Base-by-base conservation (phyloP, 345 rosid species). In the Kernera saxatilis region DNA sequence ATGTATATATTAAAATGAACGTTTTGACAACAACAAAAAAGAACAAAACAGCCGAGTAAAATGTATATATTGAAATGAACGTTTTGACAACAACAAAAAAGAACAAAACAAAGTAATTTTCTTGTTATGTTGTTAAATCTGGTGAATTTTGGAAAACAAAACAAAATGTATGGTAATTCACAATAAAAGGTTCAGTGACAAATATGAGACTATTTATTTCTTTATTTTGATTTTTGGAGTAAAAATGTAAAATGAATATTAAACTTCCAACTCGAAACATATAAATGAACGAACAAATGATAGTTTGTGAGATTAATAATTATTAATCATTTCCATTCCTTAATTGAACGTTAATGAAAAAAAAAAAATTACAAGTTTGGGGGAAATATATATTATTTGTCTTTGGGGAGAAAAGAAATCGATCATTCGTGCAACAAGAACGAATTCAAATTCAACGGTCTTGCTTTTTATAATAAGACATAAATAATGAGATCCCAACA, bases 361-460 rank as follows among this genome's bases (percentile, higher is more conserved):
- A n/a, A 21, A 4, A 19, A 48, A 33, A 0, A 21, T 19, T 50
- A 10, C 33, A 52, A 55, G 32, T 22, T 21, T 55, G 5, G 17
- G 35, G 26, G 8, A 50, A 21, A 45, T 23, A 29, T 27, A 3
- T 30, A 27, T 39, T 11, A 56, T 40, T 23, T 45, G 3, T 45
- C 3, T 35, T 23, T 23, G 3, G 14, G 48, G 21, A 15, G 5
- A 29, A 70, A 23, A 52, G 26, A 59, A 71, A 33, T 25, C 15
- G 64, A 53, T 25, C 64, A 63, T 13, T 41, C 64, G 76, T 72
- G 70, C 70, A 64, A 63, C 64, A 72, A 46, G 8, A 59, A 48
- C 11, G n/a, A 25, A 18, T 22, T 70, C 18, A 45, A 41, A 41
- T 63, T 62, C 76, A 72, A 63, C 64, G 70, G 55, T 53, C 48